Evolutionary conservation across 305 asterid genomes (phyloP).

Genomic region (Petunia hybrid): DNA sequence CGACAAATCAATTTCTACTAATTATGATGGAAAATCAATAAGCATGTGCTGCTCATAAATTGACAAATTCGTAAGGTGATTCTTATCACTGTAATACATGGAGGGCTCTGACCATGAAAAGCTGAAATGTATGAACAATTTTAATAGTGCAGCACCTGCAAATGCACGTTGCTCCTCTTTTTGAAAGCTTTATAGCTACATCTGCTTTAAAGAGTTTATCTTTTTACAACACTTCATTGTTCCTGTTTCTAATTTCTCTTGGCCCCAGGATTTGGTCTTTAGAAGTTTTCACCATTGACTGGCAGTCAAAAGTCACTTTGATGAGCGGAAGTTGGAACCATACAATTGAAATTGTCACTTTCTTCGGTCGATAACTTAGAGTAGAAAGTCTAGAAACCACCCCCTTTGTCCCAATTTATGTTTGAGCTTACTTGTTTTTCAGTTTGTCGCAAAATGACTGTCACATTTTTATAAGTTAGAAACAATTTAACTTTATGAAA

Average conservation of each 20-base stretch:
- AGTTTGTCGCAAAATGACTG: too few species aligned
- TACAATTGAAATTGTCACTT: not conserved
- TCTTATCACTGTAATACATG: not conserved
- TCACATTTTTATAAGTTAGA: too few species aligned
- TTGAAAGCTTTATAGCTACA: not conserved
- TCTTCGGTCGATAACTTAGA: not conserved
- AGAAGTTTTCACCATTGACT: not conserved
- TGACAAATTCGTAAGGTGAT: conserved; percentile 10
- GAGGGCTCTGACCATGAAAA: not conserved
- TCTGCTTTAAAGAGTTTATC: not conserved
- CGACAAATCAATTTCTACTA: not conserved
- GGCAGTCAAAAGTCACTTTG: not conserved
- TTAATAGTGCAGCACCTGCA: not conserved
- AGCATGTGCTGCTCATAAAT: conserved; percentile 12
- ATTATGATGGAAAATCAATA: not conserved
- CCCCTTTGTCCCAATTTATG: too few species aligned
- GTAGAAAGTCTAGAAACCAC: too few species aligned
- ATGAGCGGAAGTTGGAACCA: not conserved
- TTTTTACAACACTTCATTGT: not conserved
- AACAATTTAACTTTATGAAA: too few species aligned
- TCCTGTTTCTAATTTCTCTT: not conserved
- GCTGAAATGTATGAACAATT: not conserved
- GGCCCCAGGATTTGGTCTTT: not conserved
- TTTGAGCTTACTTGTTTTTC: too few species aligned
- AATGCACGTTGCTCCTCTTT: not conserved